These are phyloP conservation scores for Penicillium polonicum DNA, from an alignment of 2,329 filamentous ascomycete genomes.

Conservation along the genomic window DNA sequence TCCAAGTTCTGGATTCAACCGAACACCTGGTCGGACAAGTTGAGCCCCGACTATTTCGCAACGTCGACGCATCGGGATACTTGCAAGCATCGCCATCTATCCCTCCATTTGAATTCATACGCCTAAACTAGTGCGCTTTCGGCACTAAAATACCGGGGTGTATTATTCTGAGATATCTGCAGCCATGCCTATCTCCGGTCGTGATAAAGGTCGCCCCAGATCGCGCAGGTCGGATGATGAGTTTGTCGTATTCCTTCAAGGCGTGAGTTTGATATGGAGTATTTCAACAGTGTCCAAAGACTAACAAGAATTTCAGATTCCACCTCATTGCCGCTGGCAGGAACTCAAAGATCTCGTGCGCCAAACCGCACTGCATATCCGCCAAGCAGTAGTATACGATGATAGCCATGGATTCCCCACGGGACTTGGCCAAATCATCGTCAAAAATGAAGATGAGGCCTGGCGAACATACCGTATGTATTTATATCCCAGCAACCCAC, in stretches of 20 bases:
- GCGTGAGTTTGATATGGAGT: constrained; percentile 30
- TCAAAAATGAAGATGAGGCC: constrained; percentile 47
- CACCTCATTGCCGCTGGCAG: constrained; percentile 46
- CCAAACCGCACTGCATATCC: constrained; percentile 45
- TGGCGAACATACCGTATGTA: constrained; percentile 45
- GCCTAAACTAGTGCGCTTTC: constrained; percentile 1
- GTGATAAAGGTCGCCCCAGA: constrained; percentile 35
- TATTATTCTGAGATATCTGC: background rate
- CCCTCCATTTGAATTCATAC: background rate
- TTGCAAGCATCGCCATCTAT: background rate
- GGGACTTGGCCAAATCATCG: constrained; percentile 45
- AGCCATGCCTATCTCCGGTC: constrained; percentile 34
- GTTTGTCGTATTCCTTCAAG: constrained; percentile 47
- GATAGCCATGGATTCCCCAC: constrained; percentile 44
- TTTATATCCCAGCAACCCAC: background rate
- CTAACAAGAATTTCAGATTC: constrained; percentile 34
- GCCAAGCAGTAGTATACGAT: constrained; percentile 47
- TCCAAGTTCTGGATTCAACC: constrained; percentile 10
- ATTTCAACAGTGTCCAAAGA: background rate
- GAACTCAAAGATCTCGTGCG: constrained; percentile 47
- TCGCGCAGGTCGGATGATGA: constrained; percentile 41
- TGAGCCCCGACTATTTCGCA: constrained; percentile 16
- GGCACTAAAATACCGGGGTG: background rate
- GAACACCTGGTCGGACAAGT: constrained; percentile 12
- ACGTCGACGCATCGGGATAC: constrained; percentile 4